Base-by-base conservation (phyloP, 140 eudicot genomes). In the Cichorium intybus region DNA sequence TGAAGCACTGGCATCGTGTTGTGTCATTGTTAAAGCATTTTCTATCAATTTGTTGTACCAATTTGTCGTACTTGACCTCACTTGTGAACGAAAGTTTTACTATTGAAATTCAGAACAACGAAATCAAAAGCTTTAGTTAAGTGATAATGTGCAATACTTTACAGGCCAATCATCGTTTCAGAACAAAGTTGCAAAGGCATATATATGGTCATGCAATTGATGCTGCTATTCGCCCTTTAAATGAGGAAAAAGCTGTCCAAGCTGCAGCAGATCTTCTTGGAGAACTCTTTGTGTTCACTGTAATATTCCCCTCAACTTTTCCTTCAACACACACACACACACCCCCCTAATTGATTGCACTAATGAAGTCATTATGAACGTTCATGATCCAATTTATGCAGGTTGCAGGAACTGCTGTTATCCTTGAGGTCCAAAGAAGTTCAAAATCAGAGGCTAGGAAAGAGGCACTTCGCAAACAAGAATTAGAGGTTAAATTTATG, bases 251-350 rank as follows among this genome's bases (percentile, higher is more conserved):
- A 61, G 95, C 95, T 64, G 87, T 86, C 21, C 87, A 86, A 73
- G 87, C 85, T 56, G 95, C 95, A 59, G 87, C 95, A 39, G 95
- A 86, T 64, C 82, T 86, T 68, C 62, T 86, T 50, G 95, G 95
- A n/a, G 95, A 86, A 75, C 82, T 80, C 58, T 86, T 82, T 27
- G 79, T 86, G 45, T 86, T 82, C 76, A 52, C 85, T 64, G 95
- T 86, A 74, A 15, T 71, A 24, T 54, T 71, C 21, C n/a, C 28
- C 47, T n/a, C 2, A 18, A 15, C 11, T 41, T 39, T 17, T 62
- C 54, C 18, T 43, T 43, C 1, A 4, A 43, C 0, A 14, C 18
- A 43, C 5, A 27, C 31, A 27, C 31, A 27, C 31, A 5, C 31
- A 27, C 5, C 31, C 0, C 11, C n/a, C n/a, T n/a, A n/a, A n/a